Conservation (phyloP, 306 rosid species). For the Lathyrus tuberosus region DNA sequence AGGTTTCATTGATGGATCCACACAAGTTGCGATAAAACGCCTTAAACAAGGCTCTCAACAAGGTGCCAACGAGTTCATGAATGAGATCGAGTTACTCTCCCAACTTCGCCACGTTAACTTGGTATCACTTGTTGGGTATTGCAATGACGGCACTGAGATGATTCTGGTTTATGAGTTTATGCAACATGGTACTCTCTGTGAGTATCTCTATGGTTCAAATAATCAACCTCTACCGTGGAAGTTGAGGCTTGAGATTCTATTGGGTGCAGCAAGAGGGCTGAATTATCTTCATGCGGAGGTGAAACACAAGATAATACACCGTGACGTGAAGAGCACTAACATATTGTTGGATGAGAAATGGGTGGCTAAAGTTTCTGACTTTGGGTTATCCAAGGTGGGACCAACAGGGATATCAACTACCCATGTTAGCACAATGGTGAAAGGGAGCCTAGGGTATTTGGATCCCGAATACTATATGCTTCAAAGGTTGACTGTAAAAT, state of each 20-base stretch:
- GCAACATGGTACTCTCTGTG: constrained; percentile 38
- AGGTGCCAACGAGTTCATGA: too few relatives aligned
- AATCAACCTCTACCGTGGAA: constrained; percentile 36
- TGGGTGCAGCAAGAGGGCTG: constrained; percentile 45
- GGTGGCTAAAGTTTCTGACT: constrained; percentile 47
- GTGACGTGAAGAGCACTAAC: constrained; percentile 47
- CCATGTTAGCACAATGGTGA: constrained; percentile 21
- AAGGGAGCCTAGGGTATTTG: constrained; percentile 21
- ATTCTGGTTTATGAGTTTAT: too few relatives aligned
- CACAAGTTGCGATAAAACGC: too few relatives aligned
- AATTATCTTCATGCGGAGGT: constrained; percentile 45
- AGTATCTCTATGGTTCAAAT: constrained; percentile 35
- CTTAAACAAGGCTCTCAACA: too few relatives aligned
- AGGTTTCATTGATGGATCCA: too few relatives aligned
- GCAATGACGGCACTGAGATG: too few relatives aligned
- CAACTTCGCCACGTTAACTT: too few relatives aligned
- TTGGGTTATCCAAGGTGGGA: constrained; percentile 43
- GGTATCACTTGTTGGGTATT: too few relatives aligned
- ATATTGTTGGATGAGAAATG: constrained; percentile 49
- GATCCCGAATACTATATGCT: constrained; percentile 29
- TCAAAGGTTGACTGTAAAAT: constrained; percentile 36
- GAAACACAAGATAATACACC: constrained; percentile 42
- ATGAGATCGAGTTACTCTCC: too few relatives aligned
- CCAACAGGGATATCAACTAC: constrained; percentile 7
- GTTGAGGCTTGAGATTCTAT: constrained; percentile 36